Conservation (phyloP, 176 grass and related monocot genomes). For the Carex littledalei region DNA sequence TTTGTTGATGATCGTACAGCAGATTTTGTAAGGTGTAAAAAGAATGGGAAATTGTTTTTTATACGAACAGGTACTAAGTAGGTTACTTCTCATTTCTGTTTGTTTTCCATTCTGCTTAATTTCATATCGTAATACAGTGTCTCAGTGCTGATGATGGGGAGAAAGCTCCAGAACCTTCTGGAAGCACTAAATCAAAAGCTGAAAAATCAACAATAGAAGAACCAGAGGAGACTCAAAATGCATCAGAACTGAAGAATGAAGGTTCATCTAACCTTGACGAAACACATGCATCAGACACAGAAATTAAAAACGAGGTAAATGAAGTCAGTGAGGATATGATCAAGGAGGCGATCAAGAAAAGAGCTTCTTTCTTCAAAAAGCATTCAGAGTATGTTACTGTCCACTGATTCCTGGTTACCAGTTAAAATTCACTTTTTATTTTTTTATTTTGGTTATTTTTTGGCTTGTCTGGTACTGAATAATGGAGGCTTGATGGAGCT, state of each 20-base stretch:
- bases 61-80: background rate
- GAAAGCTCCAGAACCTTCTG: slow-evolving; percentile 31
- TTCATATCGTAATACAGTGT: background rate
- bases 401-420: background rate
- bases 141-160: slow-evolving; percentile 46
- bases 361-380: slow-evolving; percentile 61
- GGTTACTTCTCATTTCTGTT: background rate
- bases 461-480: background rate
- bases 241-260: slow-evolving; percentile 28
- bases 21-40: background rate
- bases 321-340: slow-evolving; percentile 59
- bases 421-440: background rate
- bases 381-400: slow-evolving; percentile 69
- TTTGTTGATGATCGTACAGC: background rate
- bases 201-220: slow-evolving; percentile 45
- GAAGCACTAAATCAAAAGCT: slow-evolving; percentile 29
- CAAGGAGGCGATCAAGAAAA: slow-evolving; percentile 62
- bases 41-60: background rate
- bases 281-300: slow-evolving; percentile 10
- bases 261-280: slow-evolving; percentile 28
- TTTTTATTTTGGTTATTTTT: background rate
- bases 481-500: background rate
- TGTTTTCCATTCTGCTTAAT: background rate
- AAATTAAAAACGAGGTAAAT: slow-evolving; percentile 27
- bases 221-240: slow-evolving; percentile 33